Percentiles rank a stretch among this genome's conserved stretches.
Conservation (phyloP, 2,329 filamentous ascomycete species). For the Leptographium lundbergii region DNA sequence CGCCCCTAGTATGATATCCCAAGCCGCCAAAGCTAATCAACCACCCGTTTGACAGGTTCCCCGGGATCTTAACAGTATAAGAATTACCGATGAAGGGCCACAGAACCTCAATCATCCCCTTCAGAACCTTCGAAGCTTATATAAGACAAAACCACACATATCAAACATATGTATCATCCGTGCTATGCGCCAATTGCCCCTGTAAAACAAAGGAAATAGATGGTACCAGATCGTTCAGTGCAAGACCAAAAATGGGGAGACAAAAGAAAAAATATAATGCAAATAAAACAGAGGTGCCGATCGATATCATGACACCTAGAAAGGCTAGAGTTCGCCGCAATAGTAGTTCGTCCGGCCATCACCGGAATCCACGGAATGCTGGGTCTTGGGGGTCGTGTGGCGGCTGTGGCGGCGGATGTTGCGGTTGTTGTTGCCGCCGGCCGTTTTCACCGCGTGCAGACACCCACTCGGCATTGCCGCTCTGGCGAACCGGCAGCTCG, state of each 20-base stretch:
- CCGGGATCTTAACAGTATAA: background rate
- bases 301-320: background rate
- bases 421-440: slow-evolving; percentile 11
- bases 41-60: background rate
- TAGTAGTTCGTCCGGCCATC: background rate
- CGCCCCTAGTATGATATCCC: background rate
- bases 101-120: background rate
- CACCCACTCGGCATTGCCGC: slow-evolving; percentile 23
- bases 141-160: slow-evolving; percentile 2
- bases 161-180: slow-evolving; percentile 7
- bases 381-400: slow-evolving; percentile 14
- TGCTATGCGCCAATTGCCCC: slow-evolving; percentile 10
- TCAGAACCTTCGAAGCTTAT: background rate
- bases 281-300: background rate
- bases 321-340: background rate
- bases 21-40: background rate
- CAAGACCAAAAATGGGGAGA: background rate
- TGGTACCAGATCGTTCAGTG: background rate
- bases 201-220: slow-evolving; percentile 2
- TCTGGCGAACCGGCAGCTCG: slow-evolving; percentile 38
- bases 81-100: background rate
- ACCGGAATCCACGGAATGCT: slow-evolving; percentile 9
- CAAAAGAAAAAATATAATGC: background rate
- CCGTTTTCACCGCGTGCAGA: slow-evolving; percentile 23
- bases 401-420: slow-evolving; percentile 5